Base-by-base conservation (phyloP, 495 filamentous ascomycete genomes). In the Gamarada debralockiae region DNA sequence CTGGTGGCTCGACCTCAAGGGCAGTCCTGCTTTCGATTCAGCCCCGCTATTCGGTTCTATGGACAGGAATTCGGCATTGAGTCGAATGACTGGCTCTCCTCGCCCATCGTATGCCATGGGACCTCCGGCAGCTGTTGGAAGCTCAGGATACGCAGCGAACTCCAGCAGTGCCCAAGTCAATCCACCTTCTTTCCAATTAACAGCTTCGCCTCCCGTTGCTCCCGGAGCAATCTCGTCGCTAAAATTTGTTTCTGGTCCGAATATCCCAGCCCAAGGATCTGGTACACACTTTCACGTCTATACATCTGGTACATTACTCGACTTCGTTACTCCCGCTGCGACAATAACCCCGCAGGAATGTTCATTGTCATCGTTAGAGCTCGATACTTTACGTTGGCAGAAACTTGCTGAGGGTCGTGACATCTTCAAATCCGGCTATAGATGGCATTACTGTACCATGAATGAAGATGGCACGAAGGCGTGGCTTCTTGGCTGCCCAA, bases 401-500 rank as follows among this genome's bases (percentile, higher is more conserved):
- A 92, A 89, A 62, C 70, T 98, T 6, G 92, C 90, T 9, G 92
- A 96, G 56, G 95, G 93, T 8, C 85, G 85, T 23, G 95, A 97
- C 63, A 86, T 97, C 21, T 97, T 97, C 70, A 77, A 86, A 48
- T 76, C 82, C 1, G 85, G 85, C 9, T 97, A 91, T 65, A 82
- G 90, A 44, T 97, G 95, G 95, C 92, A 97, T 67, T 98, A 98
- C 65, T 97, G 93, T 65, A 91, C 89, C 0, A 84, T 95, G 67
- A 90, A 96, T 64, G 82, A 93, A 56, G 85, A 91, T 50, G 91
- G 90, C 1, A 97, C 93, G 2, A 96, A 95, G 59, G 92, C 90
- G 9, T 98, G 95, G 90, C 72, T 98, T 7, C 76, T 98, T n/a
- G 93, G 93, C 18, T 96, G 90, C 63, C 84, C 84, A 8, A 87